These are phyloP conservation scores for Wallacemonas rigidus DNA, from an alignment of 208 protist species.

Conservation along the genomic window DNA sequence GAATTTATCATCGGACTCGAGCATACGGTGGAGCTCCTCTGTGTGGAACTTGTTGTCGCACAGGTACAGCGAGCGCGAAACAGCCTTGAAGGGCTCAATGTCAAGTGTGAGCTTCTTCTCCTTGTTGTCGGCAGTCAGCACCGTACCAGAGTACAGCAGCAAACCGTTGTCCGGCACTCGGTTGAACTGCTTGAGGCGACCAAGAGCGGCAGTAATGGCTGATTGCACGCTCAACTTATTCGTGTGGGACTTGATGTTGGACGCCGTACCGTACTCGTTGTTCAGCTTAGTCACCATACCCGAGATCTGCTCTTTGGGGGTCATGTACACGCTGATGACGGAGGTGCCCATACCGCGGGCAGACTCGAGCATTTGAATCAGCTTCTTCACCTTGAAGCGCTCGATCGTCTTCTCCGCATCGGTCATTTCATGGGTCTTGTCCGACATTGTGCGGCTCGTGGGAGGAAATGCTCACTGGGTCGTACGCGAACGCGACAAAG, in stretches of 20 bases:
- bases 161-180: constrained; percentile 97
- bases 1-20: constrained; percentile 99
- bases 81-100: constrained; percentile 99
- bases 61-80: constrained; percentile 99
- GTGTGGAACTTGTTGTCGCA: constrained; percentile 99
- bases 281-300: constrained; percentile 98
- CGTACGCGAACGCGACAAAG: background rate
- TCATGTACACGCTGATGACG: constrained; percentile 99
- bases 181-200: constrained; percentile 93
- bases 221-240: constrained; percentile 95
- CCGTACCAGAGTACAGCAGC: constrained; percentile 99
- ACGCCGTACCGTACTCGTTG: constrained; percentile 99
- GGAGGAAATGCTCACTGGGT: no score
- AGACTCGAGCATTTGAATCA: constrained; percentile 98
- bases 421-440: constrained; percentile 67
- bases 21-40: constrained; percentile 96
- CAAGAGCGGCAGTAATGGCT: constrained; percentile 90
- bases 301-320: constrained; percentile 98
- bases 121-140: constrained; percentile 99
- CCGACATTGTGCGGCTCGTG: constrained; percentile 27
- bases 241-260: constrained; percentile 99
- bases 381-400: constrained; percentile 99
- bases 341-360: constrained; percentile 98
- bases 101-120: constrained; percentile 99
- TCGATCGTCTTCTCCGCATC: constrained; percentile 95